Percentiles rank a stretch among this genome's conserved stretches.
Evolutionary conservation across 179 eudicot genomes (phyloP).

Genomic region (Spinacia oleracea): DNA sequence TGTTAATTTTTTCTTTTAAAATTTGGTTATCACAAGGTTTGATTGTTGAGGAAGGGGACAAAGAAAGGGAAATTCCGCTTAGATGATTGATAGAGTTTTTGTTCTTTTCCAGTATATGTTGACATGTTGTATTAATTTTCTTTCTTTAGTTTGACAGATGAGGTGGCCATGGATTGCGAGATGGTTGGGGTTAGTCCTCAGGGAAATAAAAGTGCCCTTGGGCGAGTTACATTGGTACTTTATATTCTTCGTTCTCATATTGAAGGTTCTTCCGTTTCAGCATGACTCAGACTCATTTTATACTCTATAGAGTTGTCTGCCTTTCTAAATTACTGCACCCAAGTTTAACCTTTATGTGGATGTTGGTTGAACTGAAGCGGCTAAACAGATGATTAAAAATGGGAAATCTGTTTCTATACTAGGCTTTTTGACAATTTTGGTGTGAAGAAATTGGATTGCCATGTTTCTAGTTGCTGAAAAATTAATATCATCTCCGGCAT

Average conservation of each 20-base stretch:
- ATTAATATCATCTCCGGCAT: no score
- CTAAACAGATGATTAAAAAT: no score
- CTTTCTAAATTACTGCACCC: neutral
- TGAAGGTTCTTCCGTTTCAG: neutral
- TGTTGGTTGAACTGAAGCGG: no score
- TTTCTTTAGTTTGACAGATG: conserved; percentile 64
- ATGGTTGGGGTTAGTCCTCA: conserved; percentile 90
- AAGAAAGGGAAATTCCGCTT: neutral
- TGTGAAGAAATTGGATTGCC: no score
- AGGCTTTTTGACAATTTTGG: no score
- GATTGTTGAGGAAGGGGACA: neutral
- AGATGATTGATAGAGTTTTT: neutral
- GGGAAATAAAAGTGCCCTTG: conserved; percentile 97
- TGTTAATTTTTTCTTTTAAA: neutral
- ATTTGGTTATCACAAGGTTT: neutral
- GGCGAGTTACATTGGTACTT: conserved; percentile 86
- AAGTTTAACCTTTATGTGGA: neutral
- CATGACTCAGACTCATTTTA: neutral
- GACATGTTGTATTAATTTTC: conserved; percentile 9
- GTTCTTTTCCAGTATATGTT: neutral
- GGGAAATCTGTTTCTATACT: no score
- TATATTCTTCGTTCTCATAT: conserved; percentile 1
- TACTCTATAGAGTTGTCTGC: conserved; percentile 13
- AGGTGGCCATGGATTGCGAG: conserved; percentile 91
- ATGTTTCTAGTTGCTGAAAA: no score